phyloP scores from a whole-genome alignment of 805 yeast genomes.

The Myxozyma nipponensis region DNA sequence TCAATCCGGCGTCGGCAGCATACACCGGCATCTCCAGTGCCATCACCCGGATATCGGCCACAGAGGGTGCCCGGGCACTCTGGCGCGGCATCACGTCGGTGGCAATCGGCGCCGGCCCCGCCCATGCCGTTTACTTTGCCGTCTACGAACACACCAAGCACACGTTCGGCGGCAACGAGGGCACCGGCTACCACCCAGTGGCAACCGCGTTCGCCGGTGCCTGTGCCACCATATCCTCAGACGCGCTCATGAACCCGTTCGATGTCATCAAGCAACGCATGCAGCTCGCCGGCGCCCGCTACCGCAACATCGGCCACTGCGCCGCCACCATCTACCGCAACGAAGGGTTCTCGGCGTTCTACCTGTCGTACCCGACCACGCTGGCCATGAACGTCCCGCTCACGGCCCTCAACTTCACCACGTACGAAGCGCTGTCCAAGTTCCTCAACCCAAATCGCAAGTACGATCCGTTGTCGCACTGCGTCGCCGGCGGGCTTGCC shows the following conservation, averaged over 20 bases:
- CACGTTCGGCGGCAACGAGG: constrained; percentile 40
- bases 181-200: constrained; percentile 61
- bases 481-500: constrained; percentile 88
- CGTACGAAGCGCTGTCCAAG: constrained; percentile 80
- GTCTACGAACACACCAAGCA: constrained; percentile 82
- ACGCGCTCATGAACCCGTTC: constrained; percentile 96
- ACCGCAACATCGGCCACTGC: constrained; percentile 30
- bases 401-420: constrained; percentile 89
- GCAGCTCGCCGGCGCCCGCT: constrained; percentile 52
- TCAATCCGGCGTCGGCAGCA: constrained; percentile 24
- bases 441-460: constrained; percentile 65
- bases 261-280: constrained; percentile 93
- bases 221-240: constrained; percentile 87
- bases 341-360: constrained; percentile 66
- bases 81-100: constrained; percentile 95
- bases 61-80: constrained; percentile 82
- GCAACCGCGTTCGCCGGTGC: constrained; percentile 87
- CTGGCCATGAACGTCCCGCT: constrained; percentile 88
- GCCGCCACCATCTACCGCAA: constrained; percentile 35
- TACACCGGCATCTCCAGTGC: constrained; percentile 55
- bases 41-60: constrained; percentile 69
- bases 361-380: constrained; percentile 91
- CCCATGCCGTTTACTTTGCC: constrained; percentile 95
- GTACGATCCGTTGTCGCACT: constrained; percentile 88
- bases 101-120: constrained; percentile 97